A percentile compares a stretch with the other conserved stretches of the same genome.
Evolutionary conservation across 78 protist species (phyloP).

Genomic region (Dictyostelium intermedium): DNA sequence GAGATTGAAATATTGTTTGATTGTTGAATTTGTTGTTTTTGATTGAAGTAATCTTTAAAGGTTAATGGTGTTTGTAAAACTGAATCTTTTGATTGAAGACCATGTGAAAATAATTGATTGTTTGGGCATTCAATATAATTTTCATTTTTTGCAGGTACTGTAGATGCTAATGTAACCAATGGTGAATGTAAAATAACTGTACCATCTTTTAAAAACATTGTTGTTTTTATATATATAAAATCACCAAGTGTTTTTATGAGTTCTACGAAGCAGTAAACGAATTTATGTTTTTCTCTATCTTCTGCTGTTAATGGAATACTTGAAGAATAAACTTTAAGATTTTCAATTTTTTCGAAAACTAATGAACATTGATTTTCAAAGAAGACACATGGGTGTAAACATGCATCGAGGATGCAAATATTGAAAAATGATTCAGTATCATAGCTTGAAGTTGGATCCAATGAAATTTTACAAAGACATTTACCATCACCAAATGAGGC

Average conservation of each 20-base stretch:
- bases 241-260: background rate
- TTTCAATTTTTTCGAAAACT: conserved; percentile 26
- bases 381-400: background rate
- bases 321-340: conserved; percentile 5
- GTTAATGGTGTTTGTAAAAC: background rate
- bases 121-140: conserved; percentile 7
- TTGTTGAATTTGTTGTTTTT: background rate
- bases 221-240: background rate
- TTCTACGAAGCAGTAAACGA: background rate
- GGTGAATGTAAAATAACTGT: background rate
- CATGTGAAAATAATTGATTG: background rate
- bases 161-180: background rate
- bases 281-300: background rate
- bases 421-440: background rate
- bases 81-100: conserved; percentile 49
- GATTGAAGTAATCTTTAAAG: background rate
- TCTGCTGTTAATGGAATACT: background rate
- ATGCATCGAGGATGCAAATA: conserved; percentile 10
- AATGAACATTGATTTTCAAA: background rate
- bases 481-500: background rate
- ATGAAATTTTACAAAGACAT: background rate
- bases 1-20: background rate
- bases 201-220: conserved; percentile 15
- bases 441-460: background rate
- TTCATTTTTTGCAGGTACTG: conserved; percentile 1